A percentile compares a stretch with the other conserved stretches of the same genome.
Conservation (phyloP, 2,329 filamentous ascomycete species). For the Mollisiaceae sp. region DNA sequence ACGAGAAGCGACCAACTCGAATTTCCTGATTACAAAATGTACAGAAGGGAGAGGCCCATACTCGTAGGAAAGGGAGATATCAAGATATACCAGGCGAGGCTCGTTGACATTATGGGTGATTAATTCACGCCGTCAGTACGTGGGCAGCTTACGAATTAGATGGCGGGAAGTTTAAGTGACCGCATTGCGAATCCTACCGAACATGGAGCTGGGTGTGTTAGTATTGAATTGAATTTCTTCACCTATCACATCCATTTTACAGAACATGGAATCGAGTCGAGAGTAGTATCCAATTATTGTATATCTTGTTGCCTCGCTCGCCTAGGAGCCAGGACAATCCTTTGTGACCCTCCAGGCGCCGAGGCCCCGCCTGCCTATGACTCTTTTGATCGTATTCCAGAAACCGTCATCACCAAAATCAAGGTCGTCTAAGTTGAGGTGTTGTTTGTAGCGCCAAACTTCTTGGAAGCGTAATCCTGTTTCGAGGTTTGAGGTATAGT, state of each 20-base stretch:
- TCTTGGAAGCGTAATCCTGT: constrained; percentile 69
- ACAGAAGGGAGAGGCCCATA: not conserved
- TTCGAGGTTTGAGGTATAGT: constrained; percentile 52
- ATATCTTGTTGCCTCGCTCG: not conserved
- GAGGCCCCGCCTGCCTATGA: constrained; percentile 67
- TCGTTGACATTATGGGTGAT: constrained; percentile 18
- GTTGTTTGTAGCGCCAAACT: constrained; percentile 70
- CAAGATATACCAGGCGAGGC: not conserved
- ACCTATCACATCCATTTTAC: not conserved
- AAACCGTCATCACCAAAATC: constrained; percentile 80
- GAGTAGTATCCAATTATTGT: not conserved
- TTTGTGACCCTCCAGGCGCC: constrained; percentile 68
- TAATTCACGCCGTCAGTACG: constrained; percentile 17
- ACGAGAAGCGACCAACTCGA: constrained; percentile 20
- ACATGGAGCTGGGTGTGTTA: not conserved
- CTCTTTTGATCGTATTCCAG: constrained; percentile 70
- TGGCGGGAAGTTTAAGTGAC: constrained; percentile 13
- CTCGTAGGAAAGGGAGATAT: constrained; percentile 2
- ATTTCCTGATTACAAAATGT: not conserved
- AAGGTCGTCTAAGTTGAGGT: constrained; percentile 80
- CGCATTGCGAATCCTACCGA: not conserved
- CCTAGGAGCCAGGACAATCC: constrained; percentile 27
- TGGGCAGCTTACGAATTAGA: constrained; percentile 13
- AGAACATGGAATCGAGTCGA: constrained; percentile 11
- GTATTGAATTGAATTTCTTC: constrained; percentile 15